Conservation (phyloP, 1,284 basidiomycete species). For the Naganishia cerealis region DNA sequence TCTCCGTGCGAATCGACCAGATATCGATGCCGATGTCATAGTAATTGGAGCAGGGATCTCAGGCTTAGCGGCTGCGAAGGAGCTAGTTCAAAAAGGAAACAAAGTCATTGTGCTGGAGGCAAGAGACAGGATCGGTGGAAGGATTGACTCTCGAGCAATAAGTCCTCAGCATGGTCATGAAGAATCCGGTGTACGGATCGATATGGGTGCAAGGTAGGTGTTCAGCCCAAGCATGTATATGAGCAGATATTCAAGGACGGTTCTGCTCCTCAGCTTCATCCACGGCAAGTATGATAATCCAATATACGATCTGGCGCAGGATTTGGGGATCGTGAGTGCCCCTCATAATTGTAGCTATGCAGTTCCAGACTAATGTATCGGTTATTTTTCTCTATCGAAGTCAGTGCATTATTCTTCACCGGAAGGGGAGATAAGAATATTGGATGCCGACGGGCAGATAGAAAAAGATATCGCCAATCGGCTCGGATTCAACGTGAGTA, state of each 20-base stretch:
- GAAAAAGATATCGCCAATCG: conserved; percentile 15
- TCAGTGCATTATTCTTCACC: conserved; percentile 22
- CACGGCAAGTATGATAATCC: conserved; percentile 41
- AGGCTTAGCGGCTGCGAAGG: conserved; percentile 24
- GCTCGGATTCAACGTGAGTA: conserved; percentile 16
- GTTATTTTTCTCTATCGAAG: not conserved
- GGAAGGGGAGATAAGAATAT: conserved; percentile 20
- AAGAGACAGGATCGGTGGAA: conserved; percentile 45
- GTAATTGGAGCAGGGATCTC: conserved; percentile 31
- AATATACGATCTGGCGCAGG: conserved; percentile 34
- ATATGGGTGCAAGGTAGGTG: conserved; percentile 39
- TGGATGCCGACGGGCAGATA: conserved; percentile 24
- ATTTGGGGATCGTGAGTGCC: conserved; percentile 36
- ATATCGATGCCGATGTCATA: conserved; percentile 21
- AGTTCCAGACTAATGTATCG: not conserved
- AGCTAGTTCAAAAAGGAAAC: conserved; percentile 36
- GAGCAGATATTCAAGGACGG: not conserved
- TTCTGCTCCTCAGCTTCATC: conserved; percentile 35
- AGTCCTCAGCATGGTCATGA: conserved; percentile 23
- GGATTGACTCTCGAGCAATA: conserved; percentile 41
- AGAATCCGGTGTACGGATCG: conserved; percentile 29
- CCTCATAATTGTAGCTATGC: not conserved
- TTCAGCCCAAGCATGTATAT: not conserved
- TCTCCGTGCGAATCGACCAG: not conserved
- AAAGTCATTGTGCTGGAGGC: conserved; percentile 48